Evolutionary conservation across 306 rosid species (phyloP), one percentile per base, ranked within the genome.

Genomic region (Casuarina equisetifolia): DNA sequence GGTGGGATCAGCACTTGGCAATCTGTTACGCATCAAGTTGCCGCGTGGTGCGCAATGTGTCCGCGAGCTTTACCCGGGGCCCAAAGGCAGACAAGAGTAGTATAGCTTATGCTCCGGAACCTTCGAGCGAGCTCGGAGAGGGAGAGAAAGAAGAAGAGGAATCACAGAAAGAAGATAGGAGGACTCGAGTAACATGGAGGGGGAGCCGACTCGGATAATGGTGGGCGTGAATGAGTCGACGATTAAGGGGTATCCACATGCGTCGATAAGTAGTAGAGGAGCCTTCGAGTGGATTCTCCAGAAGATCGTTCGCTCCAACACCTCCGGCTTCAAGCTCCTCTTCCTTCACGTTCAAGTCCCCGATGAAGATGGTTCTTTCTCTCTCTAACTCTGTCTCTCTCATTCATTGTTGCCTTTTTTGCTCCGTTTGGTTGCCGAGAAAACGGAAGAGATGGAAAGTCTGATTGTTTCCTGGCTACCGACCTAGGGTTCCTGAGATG

Each of bases 291-390:
- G 98, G 97, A 91, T 95, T 19, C 74, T 94, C 9, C 76, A 83
- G 67, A 94, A 94, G 90, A 92, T 94, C 88, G 78, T 94, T 73
- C 92, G 95, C 54, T 79, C 84, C 74, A 92, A 90, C 80, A 79
- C 86, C 54, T 5, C 86, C 20, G 87, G 88, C 35, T 94, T 94
- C 84, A 84, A 85, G 77, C 89, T 95, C 36, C 89, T 91, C 70
- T 89, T 92, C 59, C 93, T 95, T 69, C 97, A 95, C 73, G 97
- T 89, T 79, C 97, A 89, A 84, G 96, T 91, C 35, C 93, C 97
- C 0, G 98, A 95, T 74, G 95, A 92, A 89, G 98, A 95, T 80
- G 97, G 97, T 90, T 25, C 43, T 32, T n/a, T 70, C 66, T 79
- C 77, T 82, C 55, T 72, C 79, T 66, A 69, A 44, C 76, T 17